Evolutionary conservation across 768 basidiomycete genomes (phyloP).

Genomic region (Mycena haematopus): DNA sequence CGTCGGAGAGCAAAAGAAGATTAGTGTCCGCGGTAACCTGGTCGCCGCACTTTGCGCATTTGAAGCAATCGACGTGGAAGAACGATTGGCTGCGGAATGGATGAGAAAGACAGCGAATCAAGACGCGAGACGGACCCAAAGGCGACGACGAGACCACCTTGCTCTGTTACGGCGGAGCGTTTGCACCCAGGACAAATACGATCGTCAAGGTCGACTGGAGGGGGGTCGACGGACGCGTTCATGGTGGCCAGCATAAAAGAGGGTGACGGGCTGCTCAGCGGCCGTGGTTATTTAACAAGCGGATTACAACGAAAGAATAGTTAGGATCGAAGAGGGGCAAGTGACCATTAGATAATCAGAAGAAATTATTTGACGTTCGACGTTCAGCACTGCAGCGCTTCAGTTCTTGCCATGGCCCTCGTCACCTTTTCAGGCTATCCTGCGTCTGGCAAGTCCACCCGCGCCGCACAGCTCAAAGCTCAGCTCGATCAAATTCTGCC

Average conservation of each 20-base stretch:
- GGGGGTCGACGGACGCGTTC: conserved; percentile 29
- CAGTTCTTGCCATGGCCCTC: conserved; percentile 71
- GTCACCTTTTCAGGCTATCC: conserved; percentile 91
- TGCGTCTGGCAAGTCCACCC: conserved; percentile 82
- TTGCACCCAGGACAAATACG: conserved; percentile 85
- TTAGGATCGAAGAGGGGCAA: not conserved
- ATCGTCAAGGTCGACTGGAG: conserved; percentile 48
- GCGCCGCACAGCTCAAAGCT: conserved; percentile 67
- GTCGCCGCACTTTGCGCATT: conserved; percentile 93
- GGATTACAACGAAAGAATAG: not conserved
- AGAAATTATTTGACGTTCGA: not conserved
- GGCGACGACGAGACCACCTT: conserved; percentile 89
- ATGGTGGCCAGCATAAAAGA: conserved; percentile 39
- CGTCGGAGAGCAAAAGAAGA: conserved; percentile 94
- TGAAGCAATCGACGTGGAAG: conserved; percentile 95
- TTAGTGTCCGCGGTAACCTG: conserved; percentile 97
- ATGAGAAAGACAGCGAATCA: conserved; percentile 24
- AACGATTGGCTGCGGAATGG: conserved; percentile 74
- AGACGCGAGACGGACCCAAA: conserved; percentile 76
- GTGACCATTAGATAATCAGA: not conserved
- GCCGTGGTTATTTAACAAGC: not conserved
- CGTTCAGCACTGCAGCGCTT: not conserved
- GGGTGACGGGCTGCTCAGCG: conserved; percentile 33
- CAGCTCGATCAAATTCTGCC: conserved; percentile 62
- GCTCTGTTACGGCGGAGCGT: conserved; percentile 77